Conservation (phyloP, 2,329 filamentous ascomycete genomes). For the Calonectria pteridis region DNA sequence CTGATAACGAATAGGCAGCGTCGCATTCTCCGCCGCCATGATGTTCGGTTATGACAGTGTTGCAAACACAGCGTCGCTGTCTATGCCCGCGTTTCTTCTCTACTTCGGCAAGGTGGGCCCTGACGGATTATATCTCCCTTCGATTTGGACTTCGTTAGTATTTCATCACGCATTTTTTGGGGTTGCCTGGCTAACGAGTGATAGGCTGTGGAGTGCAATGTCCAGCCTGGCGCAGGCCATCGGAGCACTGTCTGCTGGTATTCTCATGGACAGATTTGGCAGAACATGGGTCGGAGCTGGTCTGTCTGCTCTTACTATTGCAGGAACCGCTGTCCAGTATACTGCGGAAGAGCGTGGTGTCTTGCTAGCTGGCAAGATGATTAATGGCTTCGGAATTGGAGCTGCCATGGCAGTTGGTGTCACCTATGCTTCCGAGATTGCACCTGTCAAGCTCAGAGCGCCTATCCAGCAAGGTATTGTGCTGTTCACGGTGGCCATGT, state of each 20-base stretch:
- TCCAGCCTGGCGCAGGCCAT: constrained; percentile 18
- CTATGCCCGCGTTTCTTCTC: constrained; percentile 22
- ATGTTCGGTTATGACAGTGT: constrained; percentile 26
- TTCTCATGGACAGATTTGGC: constrained; percentile 25
- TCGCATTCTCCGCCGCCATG: constrained; percentile 23
- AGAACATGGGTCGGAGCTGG: constrained; percentile 13
- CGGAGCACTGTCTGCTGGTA: constrained; percentile 17
- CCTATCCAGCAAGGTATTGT: constrained; percentile 22
- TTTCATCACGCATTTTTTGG: background rate
- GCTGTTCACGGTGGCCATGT: constrained; percentile 21
- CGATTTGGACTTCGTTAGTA: constrained; percentile 26
- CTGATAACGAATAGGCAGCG: constrained; percentile 12
- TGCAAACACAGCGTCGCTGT: constrained; percentile 16
- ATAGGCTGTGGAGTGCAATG: constrained; percentile 23
- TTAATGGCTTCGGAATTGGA: constrained; percentile 23
- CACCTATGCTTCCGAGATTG: constrained; percentile 24
- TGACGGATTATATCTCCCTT: constrained; percentile 11
- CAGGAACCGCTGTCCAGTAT: constrained; percentile 18
- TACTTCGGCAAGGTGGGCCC: constrained; percentile 15
- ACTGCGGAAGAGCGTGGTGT: constrained; percentile 5
- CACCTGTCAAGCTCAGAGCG: constrained; percentile 18
- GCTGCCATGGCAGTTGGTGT: constrained; percentile 21
- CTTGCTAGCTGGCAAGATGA: constrained; percentile 22
- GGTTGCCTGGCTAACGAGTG: background rate
- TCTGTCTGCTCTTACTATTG: constrained; percentile 14